Base-by-base conservation (phyloP, 345 rosid species). In the Populus simonii region DNA sequence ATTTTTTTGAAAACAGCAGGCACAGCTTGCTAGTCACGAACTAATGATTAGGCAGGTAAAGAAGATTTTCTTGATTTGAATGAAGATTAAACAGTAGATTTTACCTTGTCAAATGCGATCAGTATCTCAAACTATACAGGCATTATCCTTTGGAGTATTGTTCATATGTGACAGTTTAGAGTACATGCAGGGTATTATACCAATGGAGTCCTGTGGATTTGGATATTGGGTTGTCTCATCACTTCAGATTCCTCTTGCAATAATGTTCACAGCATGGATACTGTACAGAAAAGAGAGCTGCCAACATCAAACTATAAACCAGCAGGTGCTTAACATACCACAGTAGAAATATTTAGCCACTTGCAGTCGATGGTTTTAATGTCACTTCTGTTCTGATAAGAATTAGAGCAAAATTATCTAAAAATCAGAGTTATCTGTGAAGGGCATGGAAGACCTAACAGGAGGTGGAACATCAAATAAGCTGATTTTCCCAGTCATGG, bases 221-320 rank as follows among this genome's bases (percentile, higher is more conserved):
- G 83, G 78, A 23, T 94, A 90, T 51, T 93, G 98, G 97, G 67
- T 85, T 22, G 49, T 93, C 47, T 90, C 98, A 35, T 83, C 92
- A 7, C 70, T 89, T 36, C 97, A 94, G 84, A 83, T 93, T 80
- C 97, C 97, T 57, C 92, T 91, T 15, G 92, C 98, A 68, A 78
- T 93, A 71, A 79, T 79, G 71, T 93, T 88, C 79, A 93, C 98
- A 10, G 79, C 84, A 5, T 90, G 94, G 92, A 92, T 89, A 38
- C 81, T 86, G 8, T 23, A 76, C 33, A 84, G 86, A 51, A 89
- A 86, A 82, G 85, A 87, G 41, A 78, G 75, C 76, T 33, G 53
- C 25, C 82, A 72, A 53, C 63, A 80, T 76, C 81, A 71, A 23
- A 80, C 77, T 33, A 74, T 85, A 25, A 85, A 72, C 74, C 80